Percentiles rank a stretch among this genome's conserved stretches.
These are phyloP conservation scores for Globisporangium rhizosaccharum DNA, from an alignment of 352 stramenopile species.

Conservation along the genomic window DNA sequence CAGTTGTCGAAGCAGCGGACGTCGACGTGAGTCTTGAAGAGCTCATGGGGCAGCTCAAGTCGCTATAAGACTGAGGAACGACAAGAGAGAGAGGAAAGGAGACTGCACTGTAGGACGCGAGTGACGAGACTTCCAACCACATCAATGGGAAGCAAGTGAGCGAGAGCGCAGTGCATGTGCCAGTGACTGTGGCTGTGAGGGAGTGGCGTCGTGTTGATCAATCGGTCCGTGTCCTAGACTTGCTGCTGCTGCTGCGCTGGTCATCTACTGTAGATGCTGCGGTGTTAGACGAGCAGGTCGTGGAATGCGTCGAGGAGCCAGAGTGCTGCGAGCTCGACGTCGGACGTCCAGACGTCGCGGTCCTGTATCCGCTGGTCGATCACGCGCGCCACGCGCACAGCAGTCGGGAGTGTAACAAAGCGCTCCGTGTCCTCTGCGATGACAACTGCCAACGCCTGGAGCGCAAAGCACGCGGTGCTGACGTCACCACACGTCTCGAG, in stretches of 20 bases:
- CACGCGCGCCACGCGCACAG: constrained; percentile 27
- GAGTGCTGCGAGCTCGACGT: constrained; percentile 26
- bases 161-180: not conserved
- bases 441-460: constrained; percentile 36
- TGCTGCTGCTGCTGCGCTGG: too few species aligned
- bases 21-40: constrained; percentile 63
- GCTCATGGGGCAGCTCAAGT: constrained; percentile 77
- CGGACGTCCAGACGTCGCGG: constrained; percentile 26
- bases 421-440: constrained; percentile 18
- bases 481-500: constrained; percentile 34
- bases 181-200: not conserved
- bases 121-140: not conserved
- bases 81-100: not conserved
- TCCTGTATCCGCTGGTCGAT: constrained; percentile 38
- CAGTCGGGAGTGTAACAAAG: constrained; percentile 26
- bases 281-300: constrained; percentile 21
- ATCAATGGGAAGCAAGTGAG: too few species aligned
- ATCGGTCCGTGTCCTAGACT: not conserved
- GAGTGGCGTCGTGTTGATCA: not conserved
- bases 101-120: too few species aligned
- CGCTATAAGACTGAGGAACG: constrained; percentile 26
- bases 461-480: constrained; percentile 18
- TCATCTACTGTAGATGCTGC: too few species aligned
- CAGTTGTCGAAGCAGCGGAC: constrained; percentile 16
- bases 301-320: constrained; percentile 38